These are phyloP conservation scores for Fraxinus albicans DNA, from an alignment of 305 asterid species.

Conservation along the genomic window DNA sequence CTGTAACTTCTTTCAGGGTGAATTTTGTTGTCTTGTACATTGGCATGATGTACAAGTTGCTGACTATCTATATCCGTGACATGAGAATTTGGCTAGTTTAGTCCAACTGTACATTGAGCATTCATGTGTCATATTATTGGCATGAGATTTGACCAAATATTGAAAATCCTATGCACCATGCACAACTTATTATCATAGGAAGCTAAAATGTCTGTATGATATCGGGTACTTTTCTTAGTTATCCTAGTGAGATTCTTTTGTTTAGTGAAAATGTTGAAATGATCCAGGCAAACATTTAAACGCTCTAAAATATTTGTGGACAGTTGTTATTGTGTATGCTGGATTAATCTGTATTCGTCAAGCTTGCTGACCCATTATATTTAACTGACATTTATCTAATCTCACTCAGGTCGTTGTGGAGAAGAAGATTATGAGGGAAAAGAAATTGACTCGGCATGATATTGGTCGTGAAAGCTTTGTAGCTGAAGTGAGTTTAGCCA, in stretches of 20 bases:
- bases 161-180: not conserved
- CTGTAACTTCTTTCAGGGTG: not conserved
- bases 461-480: constrained; percentile 79
- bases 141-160: not conserved
- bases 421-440: constrained; percentile 87
- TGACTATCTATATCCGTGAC: not conserved
- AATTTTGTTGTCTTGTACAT: constrained; percentile 8
- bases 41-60: not conserved
- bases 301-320: not conserved
- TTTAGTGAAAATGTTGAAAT: not conserved
- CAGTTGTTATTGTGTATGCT: not conserved
- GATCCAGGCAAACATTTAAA: not conserved
- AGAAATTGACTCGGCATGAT: constrained; percentile 83
- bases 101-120: not conserved
- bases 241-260: not conserved
- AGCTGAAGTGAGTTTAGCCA: constrained; percentile 60
- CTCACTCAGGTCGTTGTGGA: constrained; percentile 87
- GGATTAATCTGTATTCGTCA: not conserved
- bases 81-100: not conserved
- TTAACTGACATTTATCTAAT: constrained; percentile 22
- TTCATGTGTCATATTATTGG: not conserved
- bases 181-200: constrained; percentile 6
- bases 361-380: not conserved
- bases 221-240: not conserved
- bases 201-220: not conserved